Conservation (phyloP, 208 protist species). For the Trypanosomatidae sp. region DNA sequence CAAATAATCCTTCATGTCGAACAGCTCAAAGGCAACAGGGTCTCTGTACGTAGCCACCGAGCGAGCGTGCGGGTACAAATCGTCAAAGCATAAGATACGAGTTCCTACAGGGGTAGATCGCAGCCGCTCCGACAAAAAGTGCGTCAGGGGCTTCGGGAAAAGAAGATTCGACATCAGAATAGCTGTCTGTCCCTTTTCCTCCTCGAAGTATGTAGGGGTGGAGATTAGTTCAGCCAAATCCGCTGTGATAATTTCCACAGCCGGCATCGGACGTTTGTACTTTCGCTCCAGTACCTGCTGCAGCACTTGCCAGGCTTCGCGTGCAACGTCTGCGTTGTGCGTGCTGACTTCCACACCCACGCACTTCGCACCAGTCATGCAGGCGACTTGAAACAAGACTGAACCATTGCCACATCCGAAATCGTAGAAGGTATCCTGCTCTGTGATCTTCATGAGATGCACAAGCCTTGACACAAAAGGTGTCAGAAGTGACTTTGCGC, state of each 20-base stretch:
- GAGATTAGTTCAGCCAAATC: slow-evolving; percentile 62
- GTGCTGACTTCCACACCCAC: slow-evolving; percentile 81
- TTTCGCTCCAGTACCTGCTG: slow-evolving; percentile 36
- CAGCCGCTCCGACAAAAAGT: slow-evolving; percentile 76
- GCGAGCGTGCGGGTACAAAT: slow-evolving; percentile 75
- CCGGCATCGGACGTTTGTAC: slow-evolving; percentile 43
- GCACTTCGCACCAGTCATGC: slow-evolving; percentile 64
- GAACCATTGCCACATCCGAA: slow-evolving; percentile 84
- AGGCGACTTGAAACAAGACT: slow-evolving; percentile 82
- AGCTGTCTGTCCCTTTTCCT: slow-evolving; percentile 40
- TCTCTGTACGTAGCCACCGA: slow-evolving; percentile 60
- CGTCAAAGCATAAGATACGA: slow-evolving; percentile 79
- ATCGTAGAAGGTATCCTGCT: slow-evolving; percentile 73
- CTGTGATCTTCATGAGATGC: slow-evolving; percentile 40
- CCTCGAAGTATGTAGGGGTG: slow-evolving; percentile 36
- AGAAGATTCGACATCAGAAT: slow-evolving; percentile 84
- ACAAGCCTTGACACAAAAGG: slow-evolving; percentile 75
- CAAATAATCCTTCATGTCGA: slow-evolving; percentile 75
- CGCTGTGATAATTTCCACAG: slow-evolving; percentile 64
- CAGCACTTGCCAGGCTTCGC: slow-evolving; percentile 52
- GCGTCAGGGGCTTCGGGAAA: slow-evolving; percentile 64
- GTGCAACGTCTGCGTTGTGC: slow-evolving; percentile 64
- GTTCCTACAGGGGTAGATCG: slow-evolving; percentile 44
- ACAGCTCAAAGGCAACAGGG: slow-evolving; percentile 72
- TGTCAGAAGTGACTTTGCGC: slow-evolving; percentile 85